A percentile compares a stretch with the other conserved stretches of the same genome.
Conservation (phyloP, 495 filamentous ascomycete genomes). For the Aspergillus biplanus region DNA sequence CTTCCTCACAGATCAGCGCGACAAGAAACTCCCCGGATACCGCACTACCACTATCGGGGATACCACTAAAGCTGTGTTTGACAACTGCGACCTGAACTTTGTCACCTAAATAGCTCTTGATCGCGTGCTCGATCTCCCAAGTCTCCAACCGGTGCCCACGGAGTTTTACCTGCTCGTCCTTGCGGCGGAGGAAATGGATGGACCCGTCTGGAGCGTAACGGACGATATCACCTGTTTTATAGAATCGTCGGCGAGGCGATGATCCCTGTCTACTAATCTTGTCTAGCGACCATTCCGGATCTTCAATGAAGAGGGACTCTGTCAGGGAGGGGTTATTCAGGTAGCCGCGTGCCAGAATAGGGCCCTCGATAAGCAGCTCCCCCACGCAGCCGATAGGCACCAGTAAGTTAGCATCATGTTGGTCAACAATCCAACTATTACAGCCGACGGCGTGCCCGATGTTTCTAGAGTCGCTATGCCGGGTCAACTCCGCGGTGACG, state of each 20-base stretch:
- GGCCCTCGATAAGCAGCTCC: conserved; percentile 50
- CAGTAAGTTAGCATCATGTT: conserved; percentile 35
- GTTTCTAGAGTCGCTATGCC: too few relatives aligned
- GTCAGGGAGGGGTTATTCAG: conserved; percentile 43
- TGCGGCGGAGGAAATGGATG: conserved; percentile 33
- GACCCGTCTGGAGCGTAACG: conserved; percentile 27
- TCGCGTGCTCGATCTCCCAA: conserved; percentile 39
- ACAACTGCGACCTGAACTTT: too few relatives aligned
- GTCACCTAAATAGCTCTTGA: too few relatives aligned
- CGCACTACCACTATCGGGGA: neutral
- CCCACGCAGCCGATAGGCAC: conserved; percentile 44
- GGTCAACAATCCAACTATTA: conserved; percentile 50
- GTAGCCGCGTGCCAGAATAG: conserved; percentile 43
- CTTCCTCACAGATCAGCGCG: neutral
- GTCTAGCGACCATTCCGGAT: conserved; percentile 45
- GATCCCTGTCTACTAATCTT: neutral
- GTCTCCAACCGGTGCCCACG: conserved; percentile 49
- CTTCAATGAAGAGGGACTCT: conserved; percentile 43
- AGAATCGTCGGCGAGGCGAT: conserved; percentile 29
- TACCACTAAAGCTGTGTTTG: too few relatives aligned
- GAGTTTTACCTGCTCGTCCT: conserved; percentile 47
- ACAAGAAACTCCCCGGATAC: neutral
- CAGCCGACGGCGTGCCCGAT: too few relatives aligned
- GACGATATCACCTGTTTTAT: conserved; percentile 41
- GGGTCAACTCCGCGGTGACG: too few relatives aligned